Conservation (phyloP, 2,329 filamentous ascomycete genomes). For the Fusarium floridanum region DNA sequence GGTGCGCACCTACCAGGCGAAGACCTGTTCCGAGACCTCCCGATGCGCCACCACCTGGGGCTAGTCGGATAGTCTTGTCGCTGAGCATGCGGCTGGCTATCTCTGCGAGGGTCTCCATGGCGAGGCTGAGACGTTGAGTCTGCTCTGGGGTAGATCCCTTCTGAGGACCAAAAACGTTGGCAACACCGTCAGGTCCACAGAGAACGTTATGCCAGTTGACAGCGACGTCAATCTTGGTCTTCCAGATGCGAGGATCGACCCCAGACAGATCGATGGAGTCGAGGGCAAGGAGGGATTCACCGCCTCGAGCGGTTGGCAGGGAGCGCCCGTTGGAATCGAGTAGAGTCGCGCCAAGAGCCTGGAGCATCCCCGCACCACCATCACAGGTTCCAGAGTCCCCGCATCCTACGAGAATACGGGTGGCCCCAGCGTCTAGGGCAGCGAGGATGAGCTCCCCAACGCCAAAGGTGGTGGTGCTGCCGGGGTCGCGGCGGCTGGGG, state of each 20-base stretch:
- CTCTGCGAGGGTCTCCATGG: constrained; percentile 58
- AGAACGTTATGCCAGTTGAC: constrained; percentile 66
- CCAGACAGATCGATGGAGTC: constrained; percentile 54
- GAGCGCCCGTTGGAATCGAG: constrained; percentile 53
- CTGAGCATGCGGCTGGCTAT: constrained; percentile 52
- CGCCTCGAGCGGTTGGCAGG: constrained; percentile 57
- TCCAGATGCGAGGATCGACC: constrained; percentile 48
- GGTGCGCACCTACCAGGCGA: constrained; percentile 59
- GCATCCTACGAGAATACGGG: constrained; percentile 63
- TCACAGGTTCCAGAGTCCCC: constrained; percentile 68
- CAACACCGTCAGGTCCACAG: constrained; percentile 62
- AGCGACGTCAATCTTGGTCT: constrained; percentile 60
- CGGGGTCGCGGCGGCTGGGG: constrained; percentile 57
- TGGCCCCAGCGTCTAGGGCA: constrained; percentile 60
- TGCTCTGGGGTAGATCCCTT: constrained; percentile 62
- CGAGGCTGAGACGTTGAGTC: constrained; percentile 56
- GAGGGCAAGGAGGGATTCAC: constrained; percentile 54
- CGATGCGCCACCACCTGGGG: constrained; percentile 64
- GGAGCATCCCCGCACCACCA: constrained; percentile 66
- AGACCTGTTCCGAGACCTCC: constrained; percentile 66
- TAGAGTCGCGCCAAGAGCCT: constrained; percentile 63
- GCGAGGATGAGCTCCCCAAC: constrained; percentile 63
- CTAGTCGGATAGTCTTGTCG: constrained; percentile 50
- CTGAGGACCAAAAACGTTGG: constrained; percentile 64
- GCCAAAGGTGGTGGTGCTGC: constrained; percentile 63